These are phyloP conservation scores for Cutaneotrichosporon daszewskae DNA, from an alignment of 1,284 basidiomycete species.

Conservation along the genomic window DNA sequence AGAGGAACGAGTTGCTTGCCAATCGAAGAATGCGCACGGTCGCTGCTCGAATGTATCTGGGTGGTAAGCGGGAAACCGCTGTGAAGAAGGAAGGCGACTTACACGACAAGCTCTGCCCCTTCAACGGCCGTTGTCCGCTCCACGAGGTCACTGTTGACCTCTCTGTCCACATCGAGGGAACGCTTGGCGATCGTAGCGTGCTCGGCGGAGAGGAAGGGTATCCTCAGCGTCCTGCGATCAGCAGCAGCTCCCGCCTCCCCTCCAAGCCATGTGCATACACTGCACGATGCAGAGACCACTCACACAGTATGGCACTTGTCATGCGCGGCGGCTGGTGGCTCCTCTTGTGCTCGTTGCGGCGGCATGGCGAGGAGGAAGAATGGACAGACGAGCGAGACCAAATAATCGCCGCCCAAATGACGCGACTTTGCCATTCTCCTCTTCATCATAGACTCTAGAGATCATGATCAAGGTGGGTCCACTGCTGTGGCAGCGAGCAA, in stretches of 20 bases:
- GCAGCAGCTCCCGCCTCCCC: too few relatives aligned
- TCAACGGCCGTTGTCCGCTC: constrained; percentile 63
- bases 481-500: background rate
- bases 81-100: too few relatives aligned
- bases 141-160: constrained; percentile 72
- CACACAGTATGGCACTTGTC: background rate
- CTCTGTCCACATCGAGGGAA: constrained; percentile 75
- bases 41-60: constrained; percentile 50
- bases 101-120: constrained; percentile 65
- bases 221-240: constrained; percentile 57
- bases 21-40: constrained; percentile 78
- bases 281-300: background rate
- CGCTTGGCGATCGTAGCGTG: constrained; percentile 73
- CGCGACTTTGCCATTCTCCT: background rate
- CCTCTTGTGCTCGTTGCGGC: too few relatives aligned
- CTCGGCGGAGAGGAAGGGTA: constrained; percentile 65
- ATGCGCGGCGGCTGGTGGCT: background rate
- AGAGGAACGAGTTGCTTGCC: constrained; percentile 74
- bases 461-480: constrained; percentile 52
- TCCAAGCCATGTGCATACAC: background rate
- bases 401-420: background rate
- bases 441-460: background rate
- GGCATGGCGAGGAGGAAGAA: too few relatives aligned
- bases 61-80: too few relatives aligned
- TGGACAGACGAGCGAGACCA: too few relatives aligned